Evolutionary conservation across 352 stramenopile genomes (phyloP).

Genomic region (Phytophthora sojae): DNA sequence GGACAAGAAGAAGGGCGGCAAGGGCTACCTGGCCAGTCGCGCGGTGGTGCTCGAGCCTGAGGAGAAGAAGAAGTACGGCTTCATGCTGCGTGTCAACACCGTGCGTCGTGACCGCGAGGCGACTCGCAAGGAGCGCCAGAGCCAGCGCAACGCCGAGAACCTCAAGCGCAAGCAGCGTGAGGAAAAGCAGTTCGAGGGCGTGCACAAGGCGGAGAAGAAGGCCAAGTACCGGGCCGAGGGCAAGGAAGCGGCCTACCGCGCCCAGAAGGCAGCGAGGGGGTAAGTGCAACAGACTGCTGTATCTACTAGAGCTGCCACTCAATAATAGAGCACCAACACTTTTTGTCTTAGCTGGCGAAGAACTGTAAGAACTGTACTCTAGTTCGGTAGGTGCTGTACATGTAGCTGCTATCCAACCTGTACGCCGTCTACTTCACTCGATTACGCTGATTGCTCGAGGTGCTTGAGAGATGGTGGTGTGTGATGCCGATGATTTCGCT

Average conservation of each 20-base stretch:
- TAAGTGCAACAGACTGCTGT: slow-evolving; percentile 14
- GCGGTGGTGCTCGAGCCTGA: slow-evolving; percentile 96
- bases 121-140: slow-evolving; percentile 94
- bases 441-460: too few species aligned
- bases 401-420: too few species aligned
- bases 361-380: too few species aligned
- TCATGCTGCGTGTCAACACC: slow-evolving; percentile 97
- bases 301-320: slow-evolving; percentile 2
- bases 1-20: slow-evolving; percentile 86
- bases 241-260: slow-evolving; percentile 72
- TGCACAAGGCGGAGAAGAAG: slow-evolving; percentile 88
- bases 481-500: too few species aligned
- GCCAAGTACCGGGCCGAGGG: slow-evolving; percentile 85
- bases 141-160: slow-evolving; percentile 83
- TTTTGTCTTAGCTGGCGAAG: slow-evolving; percentile 45
- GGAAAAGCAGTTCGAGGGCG: slow-evolving; percentile 89
- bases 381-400: too few species aligned
- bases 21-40: slow-evolving; percentile 90
- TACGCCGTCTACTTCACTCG: not conserved
- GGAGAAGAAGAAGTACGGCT: slow-evolving; percentile 97
- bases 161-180: slow-evolving; percentile 94
- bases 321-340: slow-evolving; percentile 33
- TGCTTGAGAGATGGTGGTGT: too few species aligned
- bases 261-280: slow-evolving; percentile 52
- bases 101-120: slow-evolving; percentile 97